Evolutionary conservation across 1,284 basidiomycete species (phyloP), one percentile per base, ranked within the genome.

Genomic region (Xerocomus cyaneibrunnescens): DNA sequence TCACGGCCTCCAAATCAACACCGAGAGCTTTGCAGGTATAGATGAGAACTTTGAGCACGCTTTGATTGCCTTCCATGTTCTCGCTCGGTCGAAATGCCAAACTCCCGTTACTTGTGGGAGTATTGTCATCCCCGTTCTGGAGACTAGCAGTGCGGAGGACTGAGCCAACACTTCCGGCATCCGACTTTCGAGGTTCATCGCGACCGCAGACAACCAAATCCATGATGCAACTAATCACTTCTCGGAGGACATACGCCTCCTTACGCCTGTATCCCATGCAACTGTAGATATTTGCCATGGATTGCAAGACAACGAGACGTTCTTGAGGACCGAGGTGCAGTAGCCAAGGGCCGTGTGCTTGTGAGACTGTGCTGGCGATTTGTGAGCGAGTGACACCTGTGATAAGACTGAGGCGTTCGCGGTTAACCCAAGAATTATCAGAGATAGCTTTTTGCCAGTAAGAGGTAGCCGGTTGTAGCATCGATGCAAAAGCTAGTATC

Each of bases 331-430:
- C 85, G 39, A 96, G 78, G 58, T 92, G 89, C 10, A 89, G 70
- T n/a, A 94, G 71, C 85, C 89, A 93, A 4, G 93, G 89, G 0
- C 89, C 91, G 54, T 94, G 88, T 0, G 85, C 79, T 59, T 86
- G 84, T 13, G 84, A 75, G 19, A 90, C 72, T 19, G 81, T 73
- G 5, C 72, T 72, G 0, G 88, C 79, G 21, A 95, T 87, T 5
- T 82, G 76, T 0, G 81, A 75, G 21, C 90, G 81, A 16, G 83
- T 75, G 39, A 95, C 79, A 22, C 84, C 81, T 1, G 90, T 88
- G 39, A 84, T 74, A 7, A 73, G 68, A 38, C 80, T 84, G 27
- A 92, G 76, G 9, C 84, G 79, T 71, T 86, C 80, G 38, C 83
- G 65, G 58, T 75, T 71, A 34, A 76, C 61, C 73, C 75, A 75